Evolutionary conservation across 495 filamentous ascomycete species (phyloP).

Genomic region (Staphylotrichum tortipilum): DNA sequence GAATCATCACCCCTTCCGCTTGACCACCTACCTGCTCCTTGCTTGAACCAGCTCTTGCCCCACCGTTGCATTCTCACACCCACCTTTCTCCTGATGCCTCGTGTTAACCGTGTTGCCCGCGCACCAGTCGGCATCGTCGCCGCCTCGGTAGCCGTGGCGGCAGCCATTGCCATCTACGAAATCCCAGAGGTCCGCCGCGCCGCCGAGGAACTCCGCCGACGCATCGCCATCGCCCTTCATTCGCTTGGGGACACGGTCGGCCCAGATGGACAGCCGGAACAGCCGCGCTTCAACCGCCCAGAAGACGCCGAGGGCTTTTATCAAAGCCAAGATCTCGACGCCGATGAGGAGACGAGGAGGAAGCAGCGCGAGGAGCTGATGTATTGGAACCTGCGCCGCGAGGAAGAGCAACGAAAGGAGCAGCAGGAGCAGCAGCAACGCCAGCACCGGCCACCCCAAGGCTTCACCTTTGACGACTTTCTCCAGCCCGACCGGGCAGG

Average conservation of each 20-base stretch:
- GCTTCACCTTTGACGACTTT: constrained; percentile 48
- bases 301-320: constrained; percentile 52
- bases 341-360: constrained; percentile 57
- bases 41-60: neutral
- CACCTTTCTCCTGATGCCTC: constrained; percentile 22
- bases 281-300: constrained; percentile 47
- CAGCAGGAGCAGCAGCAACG: constrained; percentile 13
- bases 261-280: constrained; percentile 41
- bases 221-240: constrained; percentile 69
- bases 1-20: too few relatives aligned
- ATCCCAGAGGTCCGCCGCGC: constrained; percentile 71
- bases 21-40: too few relatives aligned
- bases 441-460: too few relatives aligned
- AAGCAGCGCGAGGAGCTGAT: constrained; percentile 65
- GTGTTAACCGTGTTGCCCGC: constrained; percentile 39
- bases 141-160: constrained; percentile 65
- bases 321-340: constrained; percentile 47
- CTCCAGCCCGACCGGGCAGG: constrained; percentile 33
- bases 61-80: too few relatives aligned
- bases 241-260: constrained; percentile 68
- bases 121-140: constrained; percentile 67
- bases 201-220: constrained; percentile 65
- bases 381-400: constrained; percentile 50
- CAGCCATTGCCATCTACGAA: constrained; percentile 79
- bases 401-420: constrained; percentile 26